phyloP scores from a whole-genome alignment of 305 asterid species.

The Fraxinus velutina region DNA sequence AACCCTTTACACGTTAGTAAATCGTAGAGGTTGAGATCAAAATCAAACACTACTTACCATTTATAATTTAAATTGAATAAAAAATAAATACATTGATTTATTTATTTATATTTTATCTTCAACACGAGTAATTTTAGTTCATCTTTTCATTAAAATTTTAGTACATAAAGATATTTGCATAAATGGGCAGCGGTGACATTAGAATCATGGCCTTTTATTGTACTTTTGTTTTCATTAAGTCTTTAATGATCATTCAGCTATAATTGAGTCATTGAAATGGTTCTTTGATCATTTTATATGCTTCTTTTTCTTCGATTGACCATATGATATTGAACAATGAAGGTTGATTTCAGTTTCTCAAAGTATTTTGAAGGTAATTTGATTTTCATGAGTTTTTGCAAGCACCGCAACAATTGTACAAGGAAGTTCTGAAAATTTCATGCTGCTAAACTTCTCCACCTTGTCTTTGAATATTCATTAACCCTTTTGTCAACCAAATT shows the following conservation, averaged over 20 bases:
- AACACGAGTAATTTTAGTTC: not conserved
- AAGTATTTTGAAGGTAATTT: not conserved
- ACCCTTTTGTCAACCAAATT: constrained; percentile 77
- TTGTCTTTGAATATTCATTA: constrained; percentile 53
- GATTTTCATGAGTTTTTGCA: not conserved
- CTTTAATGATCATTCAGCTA: not conserved
- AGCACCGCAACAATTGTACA: not conserved
- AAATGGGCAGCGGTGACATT: not conserved
- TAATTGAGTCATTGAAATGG: not conserved
- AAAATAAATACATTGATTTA: not conserved
- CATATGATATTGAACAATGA: not conserved
- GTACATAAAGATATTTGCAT: not conserved
- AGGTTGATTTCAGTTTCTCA: not conserved
- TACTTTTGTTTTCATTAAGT: not conserved
- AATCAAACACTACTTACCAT: not conserved
- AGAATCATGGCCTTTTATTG: not conserved
- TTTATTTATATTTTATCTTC: not conserved
- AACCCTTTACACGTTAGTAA: not conserved
- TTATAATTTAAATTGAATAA: not conserved
- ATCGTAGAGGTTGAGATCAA: not conserved
- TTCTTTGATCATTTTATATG: not conserved
- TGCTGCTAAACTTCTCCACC: constrained; percentile 24
- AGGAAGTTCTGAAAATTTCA: not conserved
- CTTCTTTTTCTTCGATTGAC: not conserved
- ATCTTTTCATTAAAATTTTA: not conserved